A percentile compares a stretch with the other conserved stretches of the same genome.
phyloP scores from a whole-genome alignment of 176 grass and related monocot genomes.

The Metroxylon sagu region DNA sequence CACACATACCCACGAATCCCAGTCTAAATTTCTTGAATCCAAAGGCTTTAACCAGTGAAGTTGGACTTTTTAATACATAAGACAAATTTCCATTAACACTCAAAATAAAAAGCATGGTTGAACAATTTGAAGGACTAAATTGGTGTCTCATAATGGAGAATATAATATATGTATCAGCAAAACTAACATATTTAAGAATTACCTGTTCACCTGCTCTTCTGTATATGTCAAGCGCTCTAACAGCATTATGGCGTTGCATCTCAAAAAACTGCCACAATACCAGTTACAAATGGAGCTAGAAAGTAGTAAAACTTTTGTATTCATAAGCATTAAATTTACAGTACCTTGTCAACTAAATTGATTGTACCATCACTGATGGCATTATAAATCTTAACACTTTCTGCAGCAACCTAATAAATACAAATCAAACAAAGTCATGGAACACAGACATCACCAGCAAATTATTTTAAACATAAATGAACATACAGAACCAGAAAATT shows the following conservation, averaged over 20 bases:
- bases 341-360: constrained; percentile 94
- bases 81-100: too few relatives aligned
- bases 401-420: constrained; percentile 61
- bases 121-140: too few relatives aligned
- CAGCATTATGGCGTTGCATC: constrained; percentile 75
- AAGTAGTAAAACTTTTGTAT: neutral
- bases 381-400: constrained; percentile 78
- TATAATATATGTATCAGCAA: too few relatives aligned
- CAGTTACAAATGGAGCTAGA: constrained; percentile 8
- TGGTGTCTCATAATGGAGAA: too few relatives aligned
- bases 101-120: too few relatives aligned
- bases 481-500: constrained; percentile 1
- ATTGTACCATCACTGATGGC: constrained; percentile 79
- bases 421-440: constrained; percentile 23
- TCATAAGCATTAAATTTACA: neutral
- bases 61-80: too few relatives aligned
- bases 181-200: neutral
- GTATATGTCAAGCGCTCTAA: constrained; percentile 81
- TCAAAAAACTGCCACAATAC: constrained; percentile 73
- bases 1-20: too few relatives aligned
- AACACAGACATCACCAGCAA: constrained; percentile 7
- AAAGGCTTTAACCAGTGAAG: too few relatives aligned
- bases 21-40: too few relatives aligned
- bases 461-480: constrained; percentile 5
- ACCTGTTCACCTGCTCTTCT: constrained; percentile 82